phyloP scores from a whole-genome alignment of 305 asterid genomes.

The Fraxinus paxiana region DNA sequence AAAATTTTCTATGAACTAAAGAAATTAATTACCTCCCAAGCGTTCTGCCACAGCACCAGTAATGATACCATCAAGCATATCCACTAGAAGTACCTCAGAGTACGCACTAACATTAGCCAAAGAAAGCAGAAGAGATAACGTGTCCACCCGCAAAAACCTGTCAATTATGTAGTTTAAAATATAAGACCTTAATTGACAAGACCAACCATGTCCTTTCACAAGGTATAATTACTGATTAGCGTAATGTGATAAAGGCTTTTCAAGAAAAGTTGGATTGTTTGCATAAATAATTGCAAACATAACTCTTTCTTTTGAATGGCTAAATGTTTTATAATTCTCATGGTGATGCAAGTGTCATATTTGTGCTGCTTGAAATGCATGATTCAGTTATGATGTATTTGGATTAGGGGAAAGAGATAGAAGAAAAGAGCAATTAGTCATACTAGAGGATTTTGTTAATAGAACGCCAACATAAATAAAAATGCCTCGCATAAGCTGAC shows the following conservation, averaged over 20 bases:
- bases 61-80: conserved; percentile 73
- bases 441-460: not conserved
- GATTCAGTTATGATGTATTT: not conserved
- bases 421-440: not conserved
- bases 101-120: conserved; percentile 73
- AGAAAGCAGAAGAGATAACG: conserved; percentile 74
- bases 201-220: not conserved
- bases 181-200: not conserved
- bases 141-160: conserved; percentile 86
- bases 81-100: conserved; percentile 79
- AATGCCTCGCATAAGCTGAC: not conserved
- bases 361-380: not conserved
- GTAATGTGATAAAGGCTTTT: not conserved
- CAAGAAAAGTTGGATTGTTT: not conserved
- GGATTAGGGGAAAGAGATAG: not conserved
- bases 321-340: not conserved
- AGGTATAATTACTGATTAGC: not conserved
- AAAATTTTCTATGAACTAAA: conserved; percentile 14
- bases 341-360: not conserved
- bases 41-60: conserved; percentile 91
- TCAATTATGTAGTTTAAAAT: conserved; percentile 17
- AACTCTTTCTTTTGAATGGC: not conserved
- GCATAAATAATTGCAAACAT: not conserved
- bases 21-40: conserved; percentile 65
- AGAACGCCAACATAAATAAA: not conserved